A percentile compares a stretch with the other conserved stretches of the same genome.
Conservation (phyloP, 768 basidiomycete species). For the Clitopilus hobsonii region DNA sequence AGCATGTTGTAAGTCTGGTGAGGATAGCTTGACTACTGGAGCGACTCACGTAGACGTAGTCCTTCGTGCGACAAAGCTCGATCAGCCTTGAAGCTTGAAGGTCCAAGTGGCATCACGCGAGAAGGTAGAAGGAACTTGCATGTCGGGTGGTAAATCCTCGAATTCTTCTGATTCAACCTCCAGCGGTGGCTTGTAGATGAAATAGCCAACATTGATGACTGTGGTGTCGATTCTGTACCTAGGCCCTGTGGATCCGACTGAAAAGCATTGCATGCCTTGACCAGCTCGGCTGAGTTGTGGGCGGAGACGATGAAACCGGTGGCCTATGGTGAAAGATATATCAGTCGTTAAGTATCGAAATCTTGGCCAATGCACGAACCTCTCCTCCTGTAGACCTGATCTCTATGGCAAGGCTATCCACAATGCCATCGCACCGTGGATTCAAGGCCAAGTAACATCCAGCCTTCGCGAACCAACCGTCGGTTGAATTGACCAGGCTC, state of each 20-base stretch:
- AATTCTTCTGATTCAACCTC: constrained; percentile 56
- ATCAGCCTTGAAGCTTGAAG: constrained; percentile 52
- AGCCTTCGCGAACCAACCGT: constrained; percentile 53
- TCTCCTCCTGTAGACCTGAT: constrained; percentile 55
- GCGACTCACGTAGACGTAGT: constrained; percentile 64
- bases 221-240: constrained; percentile 52
- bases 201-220: constrained; percentile 57
- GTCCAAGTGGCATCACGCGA: constrained; percentile 52
- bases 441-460: constrained; percentile 68
- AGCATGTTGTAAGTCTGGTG: constrained; percentile 26
- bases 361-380: constrained; percentile 24
- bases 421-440: constrained; percentile 47
- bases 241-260: constrained; percentile 41
- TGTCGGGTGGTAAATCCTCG: constrained; percentile 33
- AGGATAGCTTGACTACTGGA: constrained; percentile 42
- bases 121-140: constrained; percentile 60
- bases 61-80: constrained; percentile 58
- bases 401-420: constrained; percentile 49
- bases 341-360: neutral
- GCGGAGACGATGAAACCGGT: constrained; percentile 46
- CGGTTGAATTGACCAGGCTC: constrained; percentile 18
- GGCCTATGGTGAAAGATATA: constrained; percentile 34
- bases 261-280: constrained; percentile 41
- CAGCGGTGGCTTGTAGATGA: constrained; percentile 63
- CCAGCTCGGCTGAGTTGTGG: constrained; percentile 47